Conservation (phyloP, 257 asterid species). For the Voacanga thouarsii region DNA sequence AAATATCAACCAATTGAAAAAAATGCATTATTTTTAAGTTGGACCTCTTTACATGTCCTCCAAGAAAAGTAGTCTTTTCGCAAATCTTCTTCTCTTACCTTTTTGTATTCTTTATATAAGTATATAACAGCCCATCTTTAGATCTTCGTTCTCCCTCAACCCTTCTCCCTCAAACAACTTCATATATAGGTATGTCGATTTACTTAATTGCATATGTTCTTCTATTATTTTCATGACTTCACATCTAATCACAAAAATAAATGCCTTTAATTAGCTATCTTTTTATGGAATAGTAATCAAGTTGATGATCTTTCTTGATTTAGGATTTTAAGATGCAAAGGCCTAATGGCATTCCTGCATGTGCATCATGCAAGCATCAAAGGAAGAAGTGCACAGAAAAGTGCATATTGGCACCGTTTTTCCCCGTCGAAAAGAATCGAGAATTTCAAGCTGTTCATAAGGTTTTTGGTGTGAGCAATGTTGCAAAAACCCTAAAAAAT, state of each 20-base stretch:
- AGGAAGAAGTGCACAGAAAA: constrained; percentile 75
- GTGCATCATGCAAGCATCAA: constrained; percentile 98
- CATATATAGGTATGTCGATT: not conserved
- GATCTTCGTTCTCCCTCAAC: not conserved
- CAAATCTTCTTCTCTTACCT: not conserved
- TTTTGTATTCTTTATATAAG: not conserved
- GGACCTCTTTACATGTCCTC: not conserved
- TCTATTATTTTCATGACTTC: not conserved
- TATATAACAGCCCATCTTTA: not conserved
- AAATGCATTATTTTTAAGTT: too few species aligned
- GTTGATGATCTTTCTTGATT: not conserved
- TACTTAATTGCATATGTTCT: not conserved
- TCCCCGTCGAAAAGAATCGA: constrained; percentile 45
- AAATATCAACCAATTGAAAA: not conserved
- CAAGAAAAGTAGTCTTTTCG: not conserved
- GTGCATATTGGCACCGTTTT: constrained; percentile 67
- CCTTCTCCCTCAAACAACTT: not conserved
- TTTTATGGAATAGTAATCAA: too few species aligned
- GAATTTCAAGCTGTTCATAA: constrained; percentile 82
- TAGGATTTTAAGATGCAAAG: constrained; percentile 17
- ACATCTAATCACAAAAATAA: not conserved
- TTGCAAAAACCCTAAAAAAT: constrained; percentile 46
- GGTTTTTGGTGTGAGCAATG: constrained; percentile 80
- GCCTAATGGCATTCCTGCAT: constrained; percentile 42
- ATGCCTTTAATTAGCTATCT: not conserved